A percentile compares a stretch with the other conserved stretches of the same genome.
These are phyloP conservation scores for Bassia scoparia DNA, from an alignment of 148 eudicot species.

Conservation along the genomic window DNA sequence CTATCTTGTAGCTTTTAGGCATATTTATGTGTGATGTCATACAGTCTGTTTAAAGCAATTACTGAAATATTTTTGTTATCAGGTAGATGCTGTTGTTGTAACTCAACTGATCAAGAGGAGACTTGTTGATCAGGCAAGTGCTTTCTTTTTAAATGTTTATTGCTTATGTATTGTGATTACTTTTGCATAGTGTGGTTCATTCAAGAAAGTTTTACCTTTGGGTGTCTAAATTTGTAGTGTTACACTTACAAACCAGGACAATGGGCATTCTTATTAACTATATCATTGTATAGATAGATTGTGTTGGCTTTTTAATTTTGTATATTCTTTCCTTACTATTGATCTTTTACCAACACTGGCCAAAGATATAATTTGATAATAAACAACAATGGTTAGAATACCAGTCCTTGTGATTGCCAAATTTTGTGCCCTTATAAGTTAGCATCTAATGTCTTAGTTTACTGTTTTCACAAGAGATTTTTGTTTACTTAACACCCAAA, in stretches of 20 bases:
- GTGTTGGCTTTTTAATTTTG: not conserved
- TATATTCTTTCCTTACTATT: not conserved
- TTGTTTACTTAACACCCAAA: no score
- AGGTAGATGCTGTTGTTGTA: slow-evolving; percentile 83
- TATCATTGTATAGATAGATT: not conserved
- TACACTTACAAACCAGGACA: not conserved
- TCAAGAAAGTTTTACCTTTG: no score
- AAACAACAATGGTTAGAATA: not conserved
- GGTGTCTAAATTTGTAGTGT: no score
- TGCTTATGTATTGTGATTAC: not conserved
- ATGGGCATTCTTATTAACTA: not conserved
- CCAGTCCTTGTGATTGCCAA: not conserved
- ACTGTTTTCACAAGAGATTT: not conserved
- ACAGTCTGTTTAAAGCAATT: slow-evolving; percentile 2
- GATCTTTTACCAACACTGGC: not conserved
- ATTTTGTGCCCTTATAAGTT: not conserved
- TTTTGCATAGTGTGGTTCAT: not conserved
- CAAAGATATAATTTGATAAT: not conserved
- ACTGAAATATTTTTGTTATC: slow-evolving; percentile 28
- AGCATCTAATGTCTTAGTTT: not conserved
- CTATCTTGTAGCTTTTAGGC: not conserved
- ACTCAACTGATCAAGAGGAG: slow-evolving; percentile 60
- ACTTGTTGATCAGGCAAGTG: slow-evolving; percentile 68
- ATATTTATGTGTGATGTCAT: not conserved
- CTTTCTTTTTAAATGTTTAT: slow-evolving; percentile 9